Conservation (phyloP, 768 basidiomycete species). For the Lentinula edodes region DNA sequence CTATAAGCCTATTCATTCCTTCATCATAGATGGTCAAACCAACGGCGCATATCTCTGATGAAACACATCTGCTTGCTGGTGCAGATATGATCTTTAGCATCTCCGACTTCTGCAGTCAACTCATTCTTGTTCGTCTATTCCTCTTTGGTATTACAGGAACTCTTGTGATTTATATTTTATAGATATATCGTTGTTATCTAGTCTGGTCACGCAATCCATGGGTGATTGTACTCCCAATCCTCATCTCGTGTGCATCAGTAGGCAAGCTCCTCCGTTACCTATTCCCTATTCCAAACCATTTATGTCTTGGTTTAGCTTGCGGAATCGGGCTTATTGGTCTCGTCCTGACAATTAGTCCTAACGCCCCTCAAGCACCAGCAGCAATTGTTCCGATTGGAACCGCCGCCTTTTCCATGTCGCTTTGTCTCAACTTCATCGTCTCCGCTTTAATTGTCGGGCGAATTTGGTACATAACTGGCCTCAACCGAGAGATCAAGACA, state of each 20-base stretch:
- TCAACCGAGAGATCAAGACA: slow-evolving; percentile 8
- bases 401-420: slow-evolving; percentile 30
- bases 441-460: slow-evolving; percentile 34
- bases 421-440: slow-evolving; percentile 35
- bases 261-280: slow-evolving; percentile 18
- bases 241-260: slow-evolving; percentile 26
- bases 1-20: background rate
- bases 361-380: slow-evolving; percentile 27
- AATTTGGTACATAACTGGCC: slow-evolving; percentile 25
- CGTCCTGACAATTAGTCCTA: slow-evolving; percentile 20
- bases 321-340: slow-evolving; percentile 22
- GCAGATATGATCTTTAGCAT: background rate
- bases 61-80: background rate
- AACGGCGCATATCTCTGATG: background rate
- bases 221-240: slow-evolving; percentile 26
- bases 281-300: background rate
- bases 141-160: background rate
- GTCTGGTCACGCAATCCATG: slow-evolving; percentile 30
- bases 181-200: slow-evolving; percentile 34
- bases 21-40: background rate
- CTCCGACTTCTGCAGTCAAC: background rate
- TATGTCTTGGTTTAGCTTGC: slow-evolving; percentile 18
- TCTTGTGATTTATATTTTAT: background rate
- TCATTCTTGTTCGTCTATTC: background rate
- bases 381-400: slow-evolving; percentile 28